Conservation (phyloP, 208 protist species). For the Wallacemonas sp. region DNA sequence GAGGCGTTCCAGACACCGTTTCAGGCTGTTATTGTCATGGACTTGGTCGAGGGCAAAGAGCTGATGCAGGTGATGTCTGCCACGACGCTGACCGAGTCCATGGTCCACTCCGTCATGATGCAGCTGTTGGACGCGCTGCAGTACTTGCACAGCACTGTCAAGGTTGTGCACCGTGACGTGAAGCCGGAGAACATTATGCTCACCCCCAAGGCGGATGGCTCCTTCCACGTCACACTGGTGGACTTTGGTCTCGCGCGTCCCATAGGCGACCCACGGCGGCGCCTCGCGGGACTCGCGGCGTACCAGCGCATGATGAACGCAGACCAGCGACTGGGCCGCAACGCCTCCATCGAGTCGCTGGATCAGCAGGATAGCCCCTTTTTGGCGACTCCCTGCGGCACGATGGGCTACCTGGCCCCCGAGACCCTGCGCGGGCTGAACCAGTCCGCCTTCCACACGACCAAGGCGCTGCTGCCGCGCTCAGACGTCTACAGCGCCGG, state of each 20-base stretch:
- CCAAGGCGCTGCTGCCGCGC: constrained; percentile 55
- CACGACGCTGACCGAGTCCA: constrained; percentile 57
- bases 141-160: constrained; percentile 78
- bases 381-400: constrained; percentile 84
- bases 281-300: constrained; percentile 2
- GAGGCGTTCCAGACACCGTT: constrained; percentile 76
- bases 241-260: constrained; percentile 82
- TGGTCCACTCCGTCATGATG: constrained; percentile 60
- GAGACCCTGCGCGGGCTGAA: constrained; percentile 75
- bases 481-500: constrained; percentile 81
- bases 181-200: constrained; percentile 91
- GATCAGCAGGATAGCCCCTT: constrained; percentile 68
- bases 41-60: constrained; percentile 78
- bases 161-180: constrained; percentile 86
- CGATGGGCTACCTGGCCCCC: constrained; percentile 82
- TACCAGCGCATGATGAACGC: not conserved
- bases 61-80: constrained; percentile 70
- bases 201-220: constrained; percentile 24
- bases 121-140: constrained; percentile 76
- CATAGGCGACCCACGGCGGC: constrained; percentile 15
- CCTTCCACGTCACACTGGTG: constrained; percentile 67
- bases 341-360: constrained; percentile 34
- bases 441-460: constrained; percentile 48
- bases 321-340: not conserved
- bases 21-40: constrained; percentile 88